A percentile compares a stretch with the other conserved stretches of the same genome.
phyloP scores from a whole-genome alignment of 2,329 filamentous ascomycete genomes.

The Mycogone perniciosa region DNA sequence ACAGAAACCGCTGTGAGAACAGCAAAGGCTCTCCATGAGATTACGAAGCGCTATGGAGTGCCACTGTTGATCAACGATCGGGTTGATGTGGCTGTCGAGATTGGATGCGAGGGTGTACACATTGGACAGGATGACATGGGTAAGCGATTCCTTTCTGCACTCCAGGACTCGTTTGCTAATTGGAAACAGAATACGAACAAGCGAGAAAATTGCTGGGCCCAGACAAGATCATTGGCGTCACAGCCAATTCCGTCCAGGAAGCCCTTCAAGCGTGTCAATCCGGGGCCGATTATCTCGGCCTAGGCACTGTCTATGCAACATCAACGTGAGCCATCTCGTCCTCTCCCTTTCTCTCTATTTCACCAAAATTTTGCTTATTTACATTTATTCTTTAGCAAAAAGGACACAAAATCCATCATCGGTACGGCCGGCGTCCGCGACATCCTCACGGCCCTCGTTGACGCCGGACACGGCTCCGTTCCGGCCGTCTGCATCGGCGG shows the following conservation, averaged over 20 bases:
- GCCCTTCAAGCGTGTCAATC: slow-evolving; percentile 62
- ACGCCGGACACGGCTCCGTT: slow-evolving; percentile 37
- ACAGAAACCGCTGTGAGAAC: slow-evolving; percentile 65
- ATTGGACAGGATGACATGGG: slow-evolving; percentile 91
- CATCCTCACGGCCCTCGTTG: slow-evolving; percentile 49
- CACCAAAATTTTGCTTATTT: slow-evolving; percentile 1
- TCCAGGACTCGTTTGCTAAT: not conserved
- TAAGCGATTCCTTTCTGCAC: slow-evolving; percentile 31
- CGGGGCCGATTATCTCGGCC: slow-evolving; percentile 85
- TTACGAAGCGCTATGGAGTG: slow-evolving; percentile 61
- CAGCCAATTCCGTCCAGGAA: slow-evolving; percentile 68
- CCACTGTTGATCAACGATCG: slow-evolving; percentile 91
- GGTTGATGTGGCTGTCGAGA: slow-evolving; percentile 78
- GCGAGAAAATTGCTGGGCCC: slow-evolving; percentile 69
- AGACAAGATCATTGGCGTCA: slow-evolving; percentile 80
- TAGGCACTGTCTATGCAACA: slow-evolving; percentile 86
- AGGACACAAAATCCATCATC: slow-evolving; percentile 67
- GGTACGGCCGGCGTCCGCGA: slow-evolving; percentile 50
- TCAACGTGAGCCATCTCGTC: slow-evolving; percentile 53
- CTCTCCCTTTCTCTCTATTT: not conserved
- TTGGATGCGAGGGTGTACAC: slow-evolving; percentile 87
- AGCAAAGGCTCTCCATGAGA: slow-evolving; percentile 61
- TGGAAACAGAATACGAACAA: slow-evolving; percentile 14
- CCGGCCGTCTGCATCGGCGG: slow-evolving; percentile 83
- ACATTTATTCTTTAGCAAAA: slow-evolving; percentile 53